phyloP scores from a whole-genome alignment of 257 asterid genomes.

The Solanum etuberosum region DNA sequence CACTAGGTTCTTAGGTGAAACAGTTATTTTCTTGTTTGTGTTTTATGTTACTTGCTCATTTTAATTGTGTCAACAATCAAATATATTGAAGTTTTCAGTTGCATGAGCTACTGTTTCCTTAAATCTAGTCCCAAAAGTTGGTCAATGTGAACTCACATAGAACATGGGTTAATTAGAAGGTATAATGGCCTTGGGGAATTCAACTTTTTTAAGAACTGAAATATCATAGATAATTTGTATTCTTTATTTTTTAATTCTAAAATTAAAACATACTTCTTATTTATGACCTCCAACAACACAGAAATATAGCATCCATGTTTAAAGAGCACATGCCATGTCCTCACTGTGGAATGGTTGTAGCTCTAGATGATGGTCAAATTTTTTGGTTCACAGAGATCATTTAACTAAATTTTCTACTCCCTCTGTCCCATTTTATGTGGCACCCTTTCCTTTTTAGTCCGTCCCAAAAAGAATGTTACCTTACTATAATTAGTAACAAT shows the following conservation, averaged over 20 bases:
- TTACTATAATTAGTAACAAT: neutral
- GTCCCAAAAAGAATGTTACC: neutral
- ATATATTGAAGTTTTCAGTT: neutral
- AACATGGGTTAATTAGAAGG: neutral
- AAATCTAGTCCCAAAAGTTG: neutral
- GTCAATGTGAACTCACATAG: neutral
- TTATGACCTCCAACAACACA: neutral
- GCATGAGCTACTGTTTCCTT: neutral
- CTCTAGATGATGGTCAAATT: neutral
- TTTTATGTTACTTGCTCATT: neutral
- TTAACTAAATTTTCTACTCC: neutral
- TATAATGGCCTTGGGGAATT: neutral
- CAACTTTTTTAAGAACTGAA: neutral
- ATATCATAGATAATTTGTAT: neutral
- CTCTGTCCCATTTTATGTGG: neutral
- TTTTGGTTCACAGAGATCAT: neutral
- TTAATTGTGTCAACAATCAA: neutral
- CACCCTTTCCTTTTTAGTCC: neutral
- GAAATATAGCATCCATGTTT: neutral
- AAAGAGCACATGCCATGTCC: neutral
- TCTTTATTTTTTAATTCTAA: neutral
- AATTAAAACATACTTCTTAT: neutral
- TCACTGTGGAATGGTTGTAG: neutral
- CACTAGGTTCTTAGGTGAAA: neutral
- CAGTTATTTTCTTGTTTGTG: neutral